Evolutionary conservation across 495 filamentous ascomycete genomes (phyloP).

Genomic region (Alectoria sarmentosa): DNA sequence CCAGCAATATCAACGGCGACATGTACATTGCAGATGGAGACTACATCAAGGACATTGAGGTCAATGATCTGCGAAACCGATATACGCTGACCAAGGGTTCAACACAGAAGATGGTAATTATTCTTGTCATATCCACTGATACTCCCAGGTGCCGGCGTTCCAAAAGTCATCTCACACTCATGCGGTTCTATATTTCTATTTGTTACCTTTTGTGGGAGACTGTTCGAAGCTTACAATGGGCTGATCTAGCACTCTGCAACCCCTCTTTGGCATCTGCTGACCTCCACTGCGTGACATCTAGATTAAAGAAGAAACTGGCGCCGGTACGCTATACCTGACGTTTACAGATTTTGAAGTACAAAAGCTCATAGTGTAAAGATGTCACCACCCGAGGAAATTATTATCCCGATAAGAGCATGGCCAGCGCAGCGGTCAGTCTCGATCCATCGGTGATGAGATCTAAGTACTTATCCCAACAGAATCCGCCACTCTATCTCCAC

Average conservation of each 20-base stretch:
- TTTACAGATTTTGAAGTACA: constrained; percentile 48
- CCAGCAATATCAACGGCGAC: constrained; percentile 66
- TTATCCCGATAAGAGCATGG: constrained; percentile 96
- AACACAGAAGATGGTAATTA: constrained; percentile 99
- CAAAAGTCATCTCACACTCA: constrained; percentile 32
- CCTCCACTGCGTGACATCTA: constrained; percentile 85
- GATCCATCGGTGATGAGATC: constrained; percentile 3
- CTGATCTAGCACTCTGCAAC: constrained; percentile 62
- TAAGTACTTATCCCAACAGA: constrained; percentile 45
- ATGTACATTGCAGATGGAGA: constrained; percentile 94
- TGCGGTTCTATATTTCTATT: constrained; percentile 32
- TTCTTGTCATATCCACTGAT: constrained; percentile 75
- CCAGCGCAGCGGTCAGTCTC: constrained; percentile 73
- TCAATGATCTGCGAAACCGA: constrained; percentile 95
- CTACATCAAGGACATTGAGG: constrained; percentile 96
- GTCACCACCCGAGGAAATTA: constrained; percentile 96
- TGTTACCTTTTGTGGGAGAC: constrained; percentile 43
- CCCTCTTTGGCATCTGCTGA: constrained; percentile 97
- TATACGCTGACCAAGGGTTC: constrained; percentile 97
- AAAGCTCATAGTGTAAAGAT: constrained; percentile 78
- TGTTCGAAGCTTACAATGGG: constrained; percentile 78
- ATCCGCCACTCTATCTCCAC: constrained; percentile 89
- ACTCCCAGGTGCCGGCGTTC: constrained; percentile 45
- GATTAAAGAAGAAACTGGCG: constrained; percentile 99
- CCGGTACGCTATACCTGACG: constrained; percentile 78